Evolutionary conservation across 371 early-diverging fungal species (phyloP).

Genomic region (Zopfochytrium polystomum): DNA sequence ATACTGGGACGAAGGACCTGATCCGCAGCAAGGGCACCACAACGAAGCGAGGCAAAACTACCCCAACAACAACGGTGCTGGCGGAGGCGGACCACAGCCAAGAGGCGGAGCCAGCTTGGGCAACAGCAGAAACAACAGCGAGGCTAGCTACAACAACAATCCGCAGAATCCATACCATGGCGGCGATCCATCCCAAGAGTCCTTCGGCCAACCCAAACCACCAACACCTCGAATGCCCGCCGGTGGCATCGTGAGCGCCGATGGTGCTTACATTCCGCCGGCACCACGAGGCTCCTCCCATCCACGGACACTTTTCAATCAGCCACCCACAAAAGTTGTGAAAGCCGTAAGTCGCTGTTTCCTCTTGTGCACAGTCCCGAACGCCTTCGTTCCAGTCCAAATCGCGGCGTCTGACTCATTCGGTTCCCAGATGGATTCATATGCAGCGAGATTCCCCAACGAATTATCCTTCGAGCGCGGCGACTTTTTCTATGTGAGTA

Average conservation of each 20-base stretch:
- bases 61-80: too few relatives aligned
- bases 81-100: too few relatives aligned
- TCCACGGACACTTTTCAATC: constrained; percentile 2
- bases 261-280: not conserved
- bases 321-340: constrained; percentile 7
- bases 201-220: too few relatives aligned
- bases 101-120: too few relatives aligned
- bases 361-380: not conserved
- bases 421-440: constrained; percentile 21
- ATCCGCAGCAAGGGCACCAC: too few relatives aligned
- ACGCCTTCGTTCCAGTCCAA: not conserved
- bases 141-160: not conserved
- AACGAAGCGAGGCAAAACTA: too few relatives aligned
- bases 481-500: constrained; percentile 84
- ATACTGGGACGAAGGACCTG: too few relatives aligned
- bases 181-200: too few relatives aligned
- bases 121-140: not conserved
- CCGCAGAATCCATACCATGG: too few relatives aligned
- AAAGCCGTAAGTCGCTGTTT: constrained; percentile 8
- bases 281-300: not conserved
- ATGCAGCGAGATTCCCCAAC: constrained; percentile 58
- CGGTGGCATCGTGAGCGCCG: not conserved
- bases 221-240: not conserved
- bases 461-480: constrained; percentile 80
- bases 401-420: not conserved